Conservation (phyloP, 1,284 basidiomycete genomes). For the Anthracocystis panici-leucophaei region DNA sequence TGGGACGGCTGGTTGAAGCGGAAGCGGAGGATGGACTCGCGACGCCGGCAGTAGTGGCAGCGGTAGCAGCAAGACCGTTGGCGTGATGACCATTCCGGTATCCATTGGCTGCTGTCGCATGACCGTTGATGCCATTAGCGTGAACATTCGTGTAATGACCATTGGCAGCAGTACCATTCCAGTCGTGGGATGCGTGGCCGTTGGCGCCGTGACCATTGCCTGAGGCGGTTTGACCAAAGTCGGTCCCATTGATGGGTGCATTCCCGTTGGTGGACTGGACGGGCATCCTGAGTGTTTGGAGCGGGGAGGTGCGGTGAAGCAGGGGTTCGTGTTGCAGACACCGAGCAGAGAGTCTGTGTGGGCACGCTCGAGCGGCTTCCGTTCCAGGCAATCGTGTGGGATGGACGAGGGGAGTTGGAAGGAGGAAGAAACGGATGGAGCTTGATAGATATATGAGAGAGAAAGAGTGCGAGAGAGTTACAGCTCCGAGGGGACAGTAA, state of each 20-base stretch:
- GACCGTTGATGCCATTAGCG: slow-evolving; percentile 1
- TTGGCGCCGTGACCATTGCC: slow-evolving; percentile 11
- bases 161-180: background rate
- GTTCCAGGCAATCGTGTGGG: background rate
- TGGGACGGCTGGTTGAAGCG: slow-evolving; percentile 17
- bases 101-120: slow-evolving; percentile 4
- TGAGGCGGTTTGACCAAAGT: slow-evolving; percentile 13
- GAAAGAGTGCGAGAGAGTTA: no score
- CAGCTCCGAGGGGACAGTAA: no score
- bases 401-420: no score
- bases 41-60: background rate
- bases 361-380: background rate
- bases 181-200: background rate
- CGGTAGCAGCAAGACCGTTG: background rate
- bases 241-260: slow-evolving; percentile 4
- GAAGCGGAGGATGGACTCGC: slow-evolving; percentile 4
- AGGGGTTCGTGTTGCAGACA: background rate
- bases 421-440: no score
- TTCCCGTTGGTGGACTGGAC: slow-evolving; percentile 17
- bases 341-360: background rate
- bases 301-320: background rate
- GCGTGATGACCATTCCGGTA: background rate
- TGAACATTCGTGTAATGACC: slow-evolving; percentile 12
- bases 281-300: slow-evolving; percentile 16
- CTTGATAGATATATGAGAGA: no score